A percentile compares a stretch with the other conserved stretches of the same genome.
Conservation (phyloP, 805 yeast genomes). For the Kluyveromyces nonfermentans region DNA sequence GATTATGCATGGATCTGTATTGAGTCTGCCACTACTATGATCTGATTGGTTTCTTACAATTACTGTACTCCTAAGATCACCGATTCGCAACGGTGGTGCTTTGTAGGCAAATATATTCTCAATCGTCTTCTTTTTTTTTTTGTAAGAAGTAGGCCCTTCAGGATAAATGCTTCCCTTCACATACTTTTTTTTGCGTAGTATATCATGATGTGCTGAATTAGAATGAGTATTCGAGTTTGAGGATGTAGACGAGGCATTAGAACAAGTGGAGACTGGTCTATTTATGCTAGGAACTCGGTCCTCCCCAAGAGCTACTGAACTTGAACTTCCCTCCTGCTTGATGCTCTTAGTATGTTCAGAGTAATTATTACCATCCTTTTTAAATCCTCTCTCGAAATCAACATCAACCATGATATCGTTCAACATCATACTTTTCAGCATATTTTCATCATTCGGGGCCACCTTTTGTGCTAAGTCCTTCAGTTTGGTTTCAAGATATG, state of each 20-base stretch:
- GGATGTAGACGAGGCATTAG: not conserved
- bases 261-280: not conserved
- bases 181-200: constrained; percentile 13
- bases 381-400: not conserved
- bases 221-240: not conserved
- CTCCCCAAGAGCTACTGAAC: not conserved
- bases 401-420: constrained; percentile 14
- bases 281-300: not conserved
- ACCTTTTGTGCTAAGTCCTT: constrained; percentile 16
- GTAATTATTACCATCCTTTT: not conserved
- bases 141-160: constrained; percentile 25
- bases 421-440: constrained; percentile 13
- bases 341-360: not conserved
- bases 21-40: constrained; percentile 12
- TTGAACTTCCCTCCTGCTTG: not conserved
- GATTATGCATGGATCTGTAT: constrained; percentile 23
- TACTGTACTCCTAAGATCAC: constrained; percentile 27
- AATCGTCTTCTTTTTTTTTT: constrained; percentile 8
- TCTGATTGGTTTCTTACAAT: constrained; percentile 17
- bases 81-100: constrained; percentile 19
- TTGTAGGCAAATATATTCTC: not conserved
- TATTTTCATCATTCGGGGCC: constrained; percentile 12
- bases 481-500: constrained; percentile 22
- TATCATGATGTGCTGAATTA: constrained; percentile 1
- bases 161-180: constrained; percentile 28